Base-by-base conservation (phyloP, 2,329 filamentous ascomycete genomes). In the Daldinia sp. region DNA sequence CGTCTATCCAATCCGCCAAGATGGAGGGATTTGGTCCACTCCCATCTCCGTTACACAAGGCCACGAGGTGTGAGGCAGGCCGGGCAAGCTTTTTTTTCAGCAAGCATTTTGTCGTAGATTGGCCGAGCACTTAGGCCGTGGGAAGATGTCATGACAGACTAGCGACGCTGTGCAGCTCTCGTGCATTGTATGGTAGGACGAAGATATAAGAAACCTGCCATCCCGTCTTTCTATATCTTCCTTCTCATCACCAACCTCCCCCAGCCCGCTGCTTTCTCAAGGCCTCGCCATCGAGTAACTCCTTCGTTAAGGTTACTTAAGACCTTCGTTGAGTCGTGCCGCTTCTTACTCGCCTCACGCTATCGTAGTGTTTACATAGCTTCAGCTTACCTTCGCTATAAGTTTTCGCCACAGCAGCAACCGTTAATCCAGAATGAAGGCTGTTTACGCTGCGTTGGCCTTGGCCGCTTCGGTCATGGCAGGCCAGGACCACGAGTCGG, bases 221-320 rank as follows among this genome's bases (percentile, higher is more conserved):
- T 68, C 68, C 62, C 51, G n/a, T 50, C 25, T 65, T 41, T 52
- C 39, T 64, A 51, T 64, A 41, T 49, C 32, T 59, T 23, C 35
- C 11, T 52, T 37, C 35, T 43, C 41, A 30, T 59, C 19, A 64
- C 61, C 58, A 67, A 64, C 62, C 70, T 64, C 59, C 58, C 29
- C 52, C 59, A 68, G 34, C 62, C 65, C 32, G 50, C 58, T 57
- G 9, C 54, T 63, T 63, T 64, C 34, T 32, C 11, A n/a, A 51
- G 51, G 53, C 34, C 32, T 56, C 34, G 13, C 60, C 52, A 45
- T 55, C 41, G 58, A 72, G 72, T 74, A 68, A 70, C 71, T 72
- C 72, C 54, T 72, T 75, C 73, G 72, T 65, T 75, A 73, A 73
- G 69, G 70, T 74, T 72, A 68, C 73, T 72, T 71, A 68, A 68